Base-by-base conservation (phyloP, 331 rosid genomes). In the Phaseolus coccineus region DNA sequence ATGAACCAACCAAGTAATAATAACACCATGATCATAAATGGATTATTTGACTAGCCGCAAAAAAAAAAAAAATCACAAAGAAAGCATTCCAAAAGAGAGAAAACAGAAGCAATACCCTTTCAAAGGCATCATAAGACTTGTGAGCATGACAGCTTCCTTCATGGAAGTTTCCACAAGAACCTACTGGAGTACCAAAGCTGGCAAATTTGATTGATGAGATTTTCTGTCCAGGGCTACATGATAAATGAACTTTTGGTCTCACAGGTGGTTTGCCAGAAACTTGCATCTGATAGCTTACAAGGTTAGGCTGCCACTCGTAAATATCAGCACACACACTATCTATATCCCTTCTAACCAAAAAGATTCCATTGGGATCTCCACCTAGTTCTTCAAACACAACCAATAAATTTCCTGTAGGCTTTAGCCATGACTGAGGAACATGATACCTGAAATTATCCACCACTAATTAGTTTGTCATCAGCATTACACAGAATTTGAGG, bases 341-440 rank as follows among this genome's bases (percentile, higher is more conserved):
- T 44, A 90, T 81, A 67, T 91, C 91, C 76, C 96, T 83, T 88
- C 97, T 87, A 40, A 90, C 97, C 88, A 92, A 86, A 83, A 80
- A 84, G 31, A 95, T 84, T 25, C 93, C 94, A 57, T 89, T 91
- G 8, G 98, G 97, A 33, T 95, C 93, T 59, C 98, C 99, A 1
- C 93, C 96, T 80, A 85, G 77, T 83, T 95, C 99, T 84, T 95
- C 99, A 40, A 95, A 87, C 62, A 90, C 92, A 74, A 95, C 98
- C 78, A 95, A 80, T 84, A 93, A 81, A 79, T 95, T 95, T 64
- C 93, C 94, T 1, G 91, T 68, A n/a, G 96, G 97, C 74, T 86
- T 90, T 78, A 95, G 84, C 99, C 99, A 95, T 25, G 99, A 93
- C 42, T 83, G 94, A 51, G 99, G 99, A 87, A 95, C 94, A 71